These are phyloP conservation scores for Candida tetrigidarum DNA, from an alignment of 1,139 yeast genomes.

Conservation along the genomic window DNA sequence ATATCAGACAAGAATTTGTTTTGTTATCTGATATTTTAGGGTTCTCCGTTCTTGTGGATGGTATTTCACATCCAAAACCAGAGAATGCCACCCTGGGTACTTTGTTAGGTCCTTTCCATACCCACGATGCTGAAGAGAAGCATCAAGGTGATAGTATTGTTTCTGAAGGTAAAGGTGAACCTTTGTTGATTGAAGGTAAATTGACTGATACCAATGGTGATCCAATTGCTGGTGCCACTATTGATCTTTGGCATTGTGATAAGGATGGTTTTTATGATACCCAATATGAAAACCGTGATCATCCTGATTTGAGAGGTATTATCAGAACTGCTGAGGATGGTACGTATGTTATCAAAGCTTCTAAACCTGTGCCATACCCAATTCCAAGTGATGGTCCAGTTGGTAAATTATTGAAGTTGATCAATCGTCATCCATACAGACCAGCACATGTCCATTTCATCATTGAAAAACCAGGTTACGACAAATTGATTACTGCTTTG, in stretches of 20 bases:
- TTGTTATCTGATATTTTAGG: conserved; percentile 34
- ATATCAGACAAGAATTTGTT: conserved; percentile 35
- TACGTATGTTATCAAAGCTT: conserved; percentile 28
- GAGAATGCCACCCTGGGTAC: conserved; percentile 33
- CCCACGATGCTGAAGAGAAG: conserved; percentile 33
- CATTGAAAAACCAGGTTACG: conserved; percentile 31
- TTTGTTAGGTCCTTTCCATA: conserved; percentile 37
- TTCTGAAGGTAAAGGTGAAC: conserved; percentile 35
- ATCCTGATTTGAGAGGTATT: conserved; percentile 38
- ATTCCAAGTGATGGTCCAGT: conserved; percentile 47
- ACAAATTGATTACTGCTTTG: conserved; percentile 33
- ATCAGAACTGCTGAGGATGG: conserved; percentile 31
- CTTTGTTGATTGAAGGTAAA: conserved; percentile 24
- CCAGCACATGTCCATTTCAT: conserved; percentile 41
- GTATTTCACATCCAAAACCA: conserved; percentile 35
- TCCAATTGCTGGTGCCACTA: conserved; percentile 30
- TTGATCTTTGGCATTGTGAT: conserved; percentile 44
- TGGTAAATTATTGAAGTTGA: conserved; percentile 30
- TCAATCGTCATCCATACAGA: conserved; percentile 40
- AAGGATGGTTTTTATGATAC: conserved; percentile 42
- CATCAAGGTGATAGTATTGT: conserved; percentile 30
- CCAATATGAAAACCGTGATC: conserved; percentile 26
- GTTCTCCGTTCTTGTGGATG: conserved; percentile 34
- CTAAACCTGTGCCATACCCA: conserved; percentile 40
- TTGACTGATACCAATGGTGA: conserved; percentile 28